Evolutionary conservation across 768 basidiomycete species (phyloP), one percentile per base, ranked within the genome.

Genomic region (Rossbeevera mucosa): DNA sequence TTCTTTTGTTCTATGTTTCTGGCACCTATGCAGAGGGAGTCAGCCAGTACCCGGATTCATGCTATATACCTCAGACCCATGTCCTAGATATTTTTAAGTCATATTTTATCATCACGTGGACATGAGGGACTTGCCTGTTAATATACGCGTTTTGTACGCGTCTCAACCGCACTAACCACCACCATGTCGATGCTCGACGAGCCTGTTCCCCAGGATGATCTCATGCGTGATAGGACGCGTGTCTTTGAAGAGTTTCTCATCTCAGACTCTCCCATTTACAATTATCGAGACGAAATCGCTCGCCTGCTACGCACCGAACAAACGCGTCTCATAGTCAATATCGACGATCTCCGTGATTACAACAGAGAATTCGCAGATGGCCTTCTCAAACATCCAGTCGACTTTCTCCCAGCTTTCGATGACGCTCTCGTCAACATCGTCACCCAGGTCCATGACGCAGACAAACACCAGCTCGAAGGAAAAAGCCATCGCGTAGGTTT

Each of bases 321-420:
- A 65, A 86, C 90, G 64, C 84, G 96, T 68, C 85, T 98, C 63
- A 84, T 94, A 61, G 83, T 99, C 68, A 98, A 96, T 70, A 80
- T 98, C 61, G 94, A 98, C 70, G 93, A 98, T 73, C 73, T 98
- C 62, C 86, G 95, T 72, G 91, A 92, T 71, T 91, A 91, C 69
- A 83, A 90, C 68, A 83, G 94, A 65, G 85, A 91, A 56, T 88
- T 83, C 51, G 86, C 91, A 5, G 86, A 93, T 60, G 92, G 94
- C 0, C 77, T 98, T 22, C 78, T 99, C 50, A 91, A 91, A 66
- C 82, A 91, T 31, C 96, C 96, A 1, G 80, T 83, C 8, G 86
- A 90, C 22, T 95, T 81, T 66, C 77, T 94, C 18, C 88, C 91
- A 18, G 94, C 95, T 4, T 86, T 96, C 55, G 94, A 99, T 51